Base-by-base conservation (phyloP, 257 asterid genomes). In the Nicotiana noctiflora region DNA sequence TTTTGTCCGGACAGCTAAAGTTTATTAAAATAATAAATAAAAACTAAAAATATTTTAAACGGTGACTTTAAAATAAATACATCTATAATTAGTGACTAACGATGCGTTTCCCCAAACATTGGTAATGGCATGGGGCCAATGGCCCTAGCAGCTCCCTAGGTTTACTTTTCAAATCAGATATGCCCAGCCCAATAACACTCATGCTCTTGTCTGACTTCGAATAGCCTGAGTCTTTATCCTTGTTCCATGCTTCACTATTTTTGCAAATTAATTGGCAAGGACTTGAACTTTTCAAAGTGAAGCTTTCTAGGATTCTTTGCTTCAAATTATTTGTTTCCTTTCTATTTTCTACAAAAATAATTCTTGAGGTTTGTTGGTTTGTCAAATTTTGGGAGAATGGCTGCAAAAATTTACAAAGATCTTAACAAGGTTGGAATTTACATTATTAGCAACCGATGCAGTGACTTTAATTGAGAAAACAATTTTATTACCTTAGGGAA, bases 161-260 rank as follows among this genome's bases (percentile, higher is more conserved):
- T 27, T 62, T 34, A 5, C 80, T 15, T 80, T 44, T 32, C 17
- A 12, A 12, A 68, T 17, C 80, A 70, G 51, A 9, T n/a, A 23
- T 67, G 82, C 70, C 84, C 86, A 80, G 81, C 83, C 85, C 85
- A 87, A 77, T 76, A 68, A 77, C 84, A 76, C n/a, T 18, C 63
- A 51, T 18, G 51, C 70, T 62, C 72, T 72, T 63, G 40, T 27
- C 21, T 4, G 72, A 81, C 78, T 59, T 77, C 46, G 31, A 44
- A 46, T 18, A 31, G 21, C 37, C 23, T 13, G 44, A 37, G 44
- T 7, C 44, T 37, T 37, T 37, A 7, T 72, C 14, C 9, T 11
- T 79, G 37, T 64, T 21, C 77, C 18, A 40, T 0, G 74, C 63
- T 12, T 66, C 31, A 19, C 32, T 52, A 9, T 17, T 1, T 44